These are phyloP conservation scores for Metschnikowia arizonensis DNA, from an alignment of 805 yeast genomes.

Conservation along the genomic window DNA sequence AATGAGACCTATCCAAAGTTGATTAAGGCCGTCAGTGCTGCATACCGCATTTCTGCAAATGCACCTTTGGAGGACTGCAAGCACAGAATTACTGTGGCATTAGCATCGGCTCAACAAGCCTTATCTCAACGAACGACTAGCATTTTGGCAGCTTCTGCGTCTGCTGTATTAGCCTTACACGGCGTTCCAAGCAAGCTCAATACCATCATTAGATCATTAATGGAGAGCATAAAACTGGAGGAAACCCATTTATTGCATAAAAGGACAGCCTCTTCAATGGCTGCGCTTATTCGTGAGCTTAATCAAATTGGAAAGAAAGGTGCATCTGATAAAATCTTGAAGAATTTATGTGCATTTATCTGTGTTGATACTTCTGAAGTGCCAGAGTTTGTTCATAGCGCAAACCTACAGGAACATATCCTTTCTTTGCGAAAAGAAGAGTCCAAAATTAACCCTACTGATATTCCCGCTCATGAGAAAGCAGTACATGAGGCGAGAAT, in stretches of 20 bases:
- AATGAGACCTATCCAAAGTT: constrained; percentile 64
- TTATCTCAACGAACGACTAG: constrained; percentile 49
- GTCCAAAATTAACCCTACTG: constrained; percentile 56
- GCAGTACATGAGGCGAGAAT: constrained; percentile 70
- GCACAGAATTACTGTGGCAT: constrained; percentile 59
- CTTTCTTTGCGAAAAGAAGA: constrained; percentile 80
- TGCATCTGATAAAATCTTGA: constrained; percentile 83
- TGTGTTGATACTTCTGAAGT: constrained; percentile 96
- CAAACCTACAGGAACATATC: constrained; percentile 48
- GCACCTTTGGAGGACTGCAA: constrained; percentile 77
- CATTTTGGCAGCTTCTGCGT: constrained; percentile 71
- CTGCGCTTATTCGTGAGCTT: constrained; percentile 59
- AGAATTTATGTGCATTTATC: constrained; percentile 84
- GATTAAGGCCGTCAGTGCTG: constrained; percentile 57
- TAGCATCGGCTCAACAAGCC: constrained; percentile 61
- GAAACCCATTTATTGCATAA: constrained; percentile 60
- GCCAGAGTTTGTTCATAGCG: constrained; percentile 79
- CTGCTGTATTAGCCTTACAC: constrained; percentile 60
- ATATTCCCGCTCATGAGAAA: constrained; percentile 54
- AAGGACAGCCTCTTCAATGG: constrained; percentile 66
- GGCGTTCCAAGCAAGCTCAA: constrained; percentile 84
- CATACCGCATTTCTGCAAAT: constrained; percentile 64
- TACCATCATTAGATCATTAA: constrained; percentile 80
- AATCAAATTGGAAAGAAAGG: constrained; percentile 54
- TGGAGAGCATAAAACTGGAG: constrained; percentile 88